Percentiles rank a stretch among this genome's conserved stretches.
Evolutionary conservation across 345 rosid species (phyloP).

Genomic region (Melaleuca quinquenervia): DNA sequence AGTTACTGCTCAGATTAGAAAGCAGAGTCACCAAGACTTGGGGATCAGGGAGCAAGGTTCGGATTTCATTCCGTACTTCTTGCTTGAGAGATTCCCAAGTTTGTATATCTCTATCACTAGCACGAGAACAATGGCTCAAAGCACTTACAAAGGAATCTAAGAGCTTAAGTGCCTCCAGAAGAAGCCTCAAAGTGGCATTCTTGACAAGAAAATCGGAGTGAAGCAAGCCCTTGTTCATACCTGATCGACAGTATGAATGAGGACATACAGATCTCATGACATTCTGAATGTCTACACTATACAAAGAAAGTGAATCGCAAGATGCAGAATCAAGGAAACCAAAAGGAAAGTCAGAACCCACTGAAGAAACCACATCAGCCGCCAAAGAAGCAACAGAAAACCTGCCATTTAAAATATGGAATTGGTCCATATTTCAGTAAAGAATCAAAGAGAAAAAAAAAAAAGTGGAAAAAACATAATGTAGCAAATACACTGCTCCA

Average conservation of each 20-base stretch:
- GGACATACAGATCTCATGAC: conserved; percentile 64
- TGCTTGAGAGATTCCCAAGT: conserved; percentile 38
- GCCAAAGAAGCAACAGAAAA: conserved; percentile 66
- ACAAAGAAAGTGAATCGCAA: conserved; percentile 25
- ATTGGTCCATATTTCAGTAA: neutral
- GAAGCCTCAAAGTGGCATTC: conserved; percentile 77
- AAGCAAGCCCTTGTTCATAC: conserved; percentile 78
- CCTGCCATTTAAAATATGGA: conserved; percentile 32
- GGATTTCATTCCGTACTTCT: conserved; percentile 59
- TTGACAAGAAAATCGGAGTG: conserved; percentile 73
- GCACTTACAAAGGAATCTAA: conserved; percentile 44
- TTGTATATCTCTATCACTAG: conserved; percentile 12
- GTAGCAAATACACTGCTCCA: neutral
- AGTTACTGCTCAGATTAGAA: conserved; percentile 32
- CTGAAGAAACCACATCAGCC: conserved; percentile 58
- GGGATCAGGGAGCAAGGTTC: conserved; percentile 62
- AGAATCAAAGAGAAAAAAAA: neutral
- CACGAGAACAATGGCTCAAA: conserved; percentile 17
- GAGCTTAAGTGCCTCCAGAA: conserved; percentile 65
- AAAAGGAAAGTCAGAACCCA: conserved; percentile 36
- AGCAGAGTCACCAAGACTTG: conserved; percentile 63
- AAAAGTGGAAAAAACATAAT: neutral
- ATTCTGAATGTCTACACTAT: conserved; percentile 38
- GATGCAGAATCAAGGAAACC: conserved; percentile 40
- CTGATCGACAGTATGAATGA: conserved; percentile 57